Conservation (phyloP, 805 yeast species). For the Candida nanaspora region DNA sequence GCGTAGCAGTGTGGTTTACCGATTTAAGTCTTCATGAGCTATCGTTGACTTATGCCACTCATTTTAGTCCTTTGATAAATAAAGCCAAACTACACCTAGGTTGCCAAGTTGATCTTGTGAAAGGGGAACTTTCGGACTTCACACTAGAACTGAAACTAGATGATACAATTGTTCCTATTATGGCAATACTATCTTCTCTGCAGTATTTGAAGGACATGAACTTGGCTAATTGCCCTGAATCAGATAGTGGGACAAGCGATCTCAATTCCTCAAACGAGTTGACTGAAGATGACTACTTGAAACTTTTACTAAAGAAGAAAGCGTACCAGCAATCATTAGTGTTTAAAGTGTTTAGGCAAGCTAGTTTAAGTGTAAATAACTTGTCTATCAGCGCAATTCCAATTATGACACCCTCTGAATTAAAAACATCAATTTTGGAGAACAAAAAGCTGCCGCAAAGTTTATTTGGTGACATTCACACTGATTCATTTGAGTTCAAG, state of each 20-base stretch:
- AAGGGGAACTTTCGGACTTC: constrained; percentile 12
- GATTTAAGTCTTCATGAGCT: constrained; percentile 3
- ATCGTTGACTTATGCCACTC: not conserved
- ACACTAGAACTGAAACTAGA: constrained; percentile 6
- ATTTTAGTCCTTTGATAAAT: not conserved
- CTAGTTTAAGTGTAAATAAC: constrained; percentile 15
- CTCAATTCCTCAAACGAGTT: too few relatives aligned
- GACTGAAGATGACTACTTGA: too few relatives aligned
- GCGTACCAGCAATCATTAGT: not conserved
- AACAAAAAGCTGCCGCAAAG: not conserved
- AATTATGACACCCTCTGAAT: constrained; percentile 7
- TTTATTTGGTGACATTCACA: constrained; percentile 9
- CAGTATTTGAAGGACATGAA: not conserved
- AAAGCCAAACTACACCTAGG: constrained; percentile 3
- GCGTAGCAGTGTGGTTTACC: constrained; percentile 3
- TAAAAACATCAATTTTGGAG: constrained; percentile 4
- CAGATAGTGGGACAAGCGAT: too few relatives aligned
- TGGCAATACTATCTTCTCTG: constrained; percentile 5
- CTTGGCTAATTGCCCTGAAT: too few relatives aligned
- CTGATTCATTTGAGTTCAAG: constrained; percentile 11
- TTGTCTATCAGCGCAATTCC: constrained; percentile 21
- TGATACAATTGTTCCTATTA: constrained; percentile 11
- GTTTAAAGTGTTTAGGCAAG: constrained; percentile 14
- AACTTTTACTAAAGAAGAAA: too few relatives aligned
- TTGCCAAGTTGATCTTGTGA: constrained; percentile 10